Base-by-base conservation (phyloP, 1,284 basidiomycete species). In the Cryptococcus amylolentus region DNA sequence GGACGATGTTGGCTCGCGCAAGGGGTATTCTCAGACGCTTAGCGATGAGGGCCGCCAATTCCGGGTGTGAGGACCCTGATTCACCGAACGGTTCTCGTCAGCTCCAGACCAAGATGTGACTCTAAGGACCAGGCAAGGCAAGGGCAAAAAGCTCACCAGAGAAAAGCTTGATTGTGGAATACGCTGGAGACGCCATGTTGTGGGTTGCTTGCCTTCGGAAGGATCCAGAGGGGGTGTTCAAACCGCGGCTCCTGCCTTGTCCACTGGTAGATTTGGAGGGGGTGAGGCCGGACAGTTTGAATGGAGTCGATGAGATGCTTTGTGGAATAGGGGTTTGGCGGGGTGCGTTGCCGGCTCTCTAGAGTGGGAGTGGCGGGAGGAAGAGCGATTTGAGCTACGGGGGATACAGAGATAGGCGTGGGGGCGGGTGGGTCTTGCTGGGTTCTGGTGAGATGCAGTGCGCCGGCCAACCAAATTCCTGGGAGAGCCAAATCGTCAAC, bases 31-130 rank as follows among this genome's bases (percentile, higher is more conserved):
- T 88, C 68, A 95, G 86, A 61, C 94, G 86, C 81, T 89, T 86
- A 62, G 94, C 90, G 71, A 98, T 91, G 68, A 93, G 87, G 72
- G 92, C 86, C 44, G 94, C 95, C 63, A 98, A 84, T 78, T 96
- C 91, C 54, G 93, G 92, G 78, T 98, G 95, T 77, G 89, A 91
- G n/a, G 88, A 90, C 60, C 90, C 91, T 91, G 71, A 23, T 46
- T 13, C 23, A 10, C 31, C 31, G 2, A 35, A 35, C 7, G 10
- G 7, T 35, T 35, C 31, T 46, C 16, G 26, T 46, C 27, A 46
- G 27, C 45, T 9, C 18, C 45, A 46, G 45, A 27, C 20, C 9
- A 46, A 27, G 26, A 26, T 46, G 26, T 13, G 26, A 46, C 18
- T 27, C 20, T 28, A n/a, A 35, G 31, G 31, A 35, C 31, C 10